phyloP scores from a whole-genome alignment of 129 eudicot species.

The Flaveria linearis region DNA sequence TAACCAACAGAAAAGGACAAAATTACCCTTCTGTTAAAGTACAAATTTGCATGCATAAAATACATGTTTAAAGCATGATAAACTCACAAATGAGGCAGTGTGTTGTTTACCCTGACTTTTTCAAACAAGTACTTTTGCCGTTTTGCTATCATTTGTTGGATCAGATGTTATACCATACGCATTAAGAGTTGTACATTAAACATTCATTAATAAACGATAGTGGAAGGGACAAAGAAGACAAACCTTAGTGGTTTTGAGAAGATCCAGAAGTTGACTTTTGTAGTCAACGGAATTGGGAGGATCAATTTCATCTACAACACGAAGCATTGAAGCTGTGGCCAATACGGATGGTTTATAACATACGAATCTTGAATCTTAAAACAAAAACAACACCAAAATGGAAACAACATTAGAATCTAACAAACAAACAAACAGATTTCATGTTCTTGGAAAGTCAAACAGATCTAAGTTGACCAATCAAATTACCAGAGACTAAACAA shows the following conservation, averaged over 20 bases:
- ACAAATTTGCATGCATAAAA: conserved; percentile 30
- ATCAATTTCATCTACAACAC: conserved; percentile 60
- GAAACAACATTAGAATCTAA: conserved; percentile 6
- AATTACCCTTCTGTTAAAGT: conserved; percentile 26
- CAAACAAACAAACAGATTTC: background rate
- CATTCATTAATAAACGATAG: conserved; percentile 9
- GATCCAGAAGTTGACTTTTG: conserved; percentile 68
- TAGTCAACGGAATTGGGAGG: conserved; percentile 55
- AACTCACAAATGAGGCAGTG: conserved; percentile 16
- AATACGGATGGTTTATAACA: conserved; percentile 64
- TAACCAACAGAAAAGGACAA: conserved; percentile 26
- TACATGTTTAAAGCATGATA: conserved; percentile 31
- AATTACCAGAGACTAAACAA: conserved; percentile 57
- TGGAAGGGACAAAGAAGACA: conserved; percentile 35
- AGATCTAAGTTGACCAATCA: conserved; percentile 30
- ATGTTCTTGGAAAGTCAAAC: background rate
- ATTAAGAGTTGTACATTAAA: conserved; percentile 15
- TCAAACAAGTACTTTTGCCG: conserved; percentile 37
- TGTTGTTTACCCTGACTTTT: conserved; percentile 23
- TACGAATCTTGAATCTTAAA: conserved; percentile 61
- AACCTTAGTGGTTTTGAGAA: conserved; percentile 72
- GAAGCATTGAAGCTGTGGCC: conserved; percentile 85
- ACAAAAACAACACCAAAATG: conserved; percentile 25
- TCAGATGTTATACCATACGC: conserved; percentile 28
- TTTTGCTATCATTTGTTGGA: conserved; percentile 24